phyloP scores from a whole-genome alignment of 495 filamentous ascomycete species.

The Penicillium maclennaniae region DNA sequence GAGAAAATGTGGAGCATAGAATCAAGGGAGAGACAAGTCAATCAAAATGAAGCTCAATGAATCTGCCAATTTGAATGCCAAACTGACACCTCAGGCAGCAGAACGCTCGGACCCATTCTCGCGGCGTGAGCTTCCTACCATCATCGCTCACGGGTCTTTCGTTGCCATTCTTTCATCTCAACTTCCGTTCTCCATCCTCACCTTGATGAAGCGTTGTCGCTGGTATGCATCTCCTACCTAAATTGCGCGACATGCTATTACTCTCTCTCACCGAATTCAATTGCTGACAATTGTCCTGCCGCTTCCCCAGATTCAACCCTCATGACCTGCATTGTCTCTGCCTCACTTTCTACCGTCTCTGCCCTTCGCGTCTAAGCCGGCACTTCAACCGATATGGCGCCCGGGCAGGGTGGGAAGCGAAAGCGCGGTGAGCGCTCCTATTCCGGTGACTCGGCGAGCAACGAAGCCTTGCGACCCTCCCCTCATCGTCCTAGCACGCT shows the following conservation, averaged over 20 bases:
- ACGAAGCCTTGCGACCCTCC: conserved; percentile 55
- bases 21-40: too few relatives aligned
- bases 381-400: conserved; percentile 42
- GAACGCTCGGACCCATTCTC: conserved; percentile 9
- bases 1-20: too few relatives aligned
- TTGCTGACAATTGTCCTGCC: conserved; percentile 9
- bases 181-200: not conserved
- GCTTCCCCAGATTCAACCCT: conserved; percentile 22
- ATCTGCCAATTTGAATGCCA: not conserved
- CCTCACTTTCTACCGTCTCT: conserved; percentile 26
- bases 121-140: conserved; percentile 21
- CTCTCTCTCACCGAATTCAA: conserved; percentile 4
- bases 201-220: conserved; percentile 3
- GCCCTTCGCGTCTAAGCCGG: conserved; percentile 26
- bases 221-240: conserved; percentile 14
- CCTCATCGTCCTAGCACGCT: conserved; percentile 61
- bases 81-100: conserved; percentile 19
- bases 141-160: conserved; percentile 2
- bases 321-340: conserved; percentile 40
- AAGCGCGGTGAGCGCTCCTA: conserved; percentile 55
- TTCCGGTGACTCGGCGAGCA: conserved; percentile 44
- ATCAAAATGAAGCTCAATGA: too few relatives aligned
- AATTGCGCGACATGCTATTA: not conserved
- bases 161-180: not conserved
- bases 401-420: conserved; percentile 52